Base-by-base conservation (phyloP, 1,284 basidiomycete species). In the Cryptococcus sp. region DNA sequence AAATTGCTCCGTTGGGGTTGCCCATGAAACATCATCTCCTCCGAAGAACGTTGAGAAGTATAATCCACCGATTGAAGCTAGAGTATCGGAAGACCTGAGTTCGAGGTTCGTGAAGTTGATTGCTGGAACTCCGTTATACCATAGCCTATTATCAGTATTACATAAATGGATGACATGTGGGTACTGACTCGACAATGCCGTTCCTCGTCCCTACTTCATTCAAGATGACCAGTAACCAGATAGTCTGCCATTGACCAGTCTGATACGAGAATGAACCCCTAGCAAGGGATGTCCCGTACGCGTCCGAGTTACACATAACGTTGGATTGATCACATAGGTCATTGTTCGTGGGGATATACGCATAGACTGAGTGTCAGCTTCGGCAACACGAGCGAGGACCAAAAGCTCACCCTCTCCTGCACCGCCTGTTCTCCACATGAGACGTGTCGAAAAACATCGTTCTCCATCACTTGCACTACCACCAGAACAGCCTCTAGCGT, bases 11-110 rank as follows among this genome's bases (percentile, higher is more conserved):
- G 63, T 69, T n/a, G 67, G 69, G 0, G 69, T 62, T 3, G 69
- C 69, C 69, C 72, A 76, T 1, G 64, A 48, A n/a, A 55, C 22
- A 52, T 74, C 69, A 54, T 70, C 60, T 7, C 75, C 75, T 37
- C 75, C 75, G 53, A 77, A 76, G 55, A 77, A 77, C 21, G 75
- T 76, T 19, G 70, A 73, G 53, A 76, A 76, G 63, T 69, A 74
- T 23, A 75, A 56, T 3, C 71, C 73, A 22, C 64, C 66, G 24
- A 74, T 59, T 4, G 60, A 59, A 24, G 50, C 39, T 19, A 77
- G 57, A 23, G 50, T 40, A 16, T 46, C 42, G 1, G 70, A 60
- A 3, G 60, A 55, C n/a, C 75, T 67, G 36, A 77, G 41, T 49
- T 63, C 67, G 47, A 76, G 64, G 49, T 73, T 64, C 16, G 53